These are phyloP conservation scores for Linum tenue DNA, from an alignment of 345 rosid genomes.

Conservation along the genomic window DNA sequence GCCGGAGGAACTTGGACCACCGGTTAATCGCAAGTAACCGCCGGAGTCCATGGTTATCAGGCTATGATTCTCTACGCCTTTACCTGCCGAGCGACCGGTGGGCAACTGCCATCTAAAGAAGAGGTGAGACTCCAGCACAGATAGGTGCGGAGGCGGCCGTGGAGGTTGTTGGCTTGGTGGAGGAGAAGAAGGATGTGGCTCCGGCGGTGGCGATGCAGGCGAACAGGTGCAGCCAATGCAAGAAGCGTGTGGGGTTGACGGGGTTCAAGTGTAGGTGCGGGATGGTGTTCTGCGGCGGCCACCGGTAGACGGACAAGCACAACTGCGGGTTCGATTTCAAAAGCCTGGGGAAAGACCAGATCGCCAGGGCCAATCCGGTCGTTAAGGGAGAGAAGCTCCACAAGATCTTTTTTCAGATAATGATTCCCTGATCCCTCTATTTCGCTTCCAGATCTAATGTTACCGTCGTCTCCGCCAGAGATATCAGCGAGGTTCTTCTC, in stretches of 20 bases:
- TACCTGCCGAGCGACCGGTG: too few species aligned
- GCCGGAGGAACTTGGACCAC: too few species aligned
- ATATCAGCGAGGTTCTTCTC: too few species aligned
- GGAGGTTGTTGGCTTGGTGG: neutral
- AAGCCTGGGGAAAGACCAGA: constrained; percentile 53
- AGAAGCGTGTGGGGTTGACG: constrained; percentile 73
- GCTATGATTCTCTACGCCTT: too few species aligned
- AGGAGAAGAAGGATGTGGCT: constrained; percentile 3
- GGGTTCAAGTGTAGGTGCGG: constrained; percentile 89
- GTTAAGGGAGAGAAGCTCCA: constrained; percentile 58
- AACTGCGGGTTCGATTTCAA: constrained; percentile 69
- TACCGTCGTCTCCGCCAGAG: too few species aligned
- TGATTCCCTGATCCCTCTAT: too few species aligned
- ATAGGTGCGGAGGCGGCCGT: neutral
- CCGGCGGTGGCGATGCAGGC: constrained; percentile 19
- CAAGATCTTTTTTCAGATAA: constrained; percentile 30
- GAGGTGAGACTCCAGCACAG: too few species aligned
- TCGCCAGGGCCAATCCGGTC: constrained; percentile 71
- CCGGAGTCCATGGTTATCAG: too few species aligned
- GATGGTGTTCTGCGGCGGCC: constrained; percentile 59
- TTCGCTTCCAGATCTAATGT: too few species aligned
- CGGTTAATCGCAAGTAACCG: too few species aligned
- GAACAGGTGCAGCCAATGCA: constrained; percentile 56
- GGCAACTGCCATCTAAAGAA: too few species aligned
- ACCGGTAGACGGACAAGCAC: constrained; percentile 81